phyloP scores from a whole-genome alignment of 192 early-diverging fungal genomes.

The Coemansia sp. region DNA sequence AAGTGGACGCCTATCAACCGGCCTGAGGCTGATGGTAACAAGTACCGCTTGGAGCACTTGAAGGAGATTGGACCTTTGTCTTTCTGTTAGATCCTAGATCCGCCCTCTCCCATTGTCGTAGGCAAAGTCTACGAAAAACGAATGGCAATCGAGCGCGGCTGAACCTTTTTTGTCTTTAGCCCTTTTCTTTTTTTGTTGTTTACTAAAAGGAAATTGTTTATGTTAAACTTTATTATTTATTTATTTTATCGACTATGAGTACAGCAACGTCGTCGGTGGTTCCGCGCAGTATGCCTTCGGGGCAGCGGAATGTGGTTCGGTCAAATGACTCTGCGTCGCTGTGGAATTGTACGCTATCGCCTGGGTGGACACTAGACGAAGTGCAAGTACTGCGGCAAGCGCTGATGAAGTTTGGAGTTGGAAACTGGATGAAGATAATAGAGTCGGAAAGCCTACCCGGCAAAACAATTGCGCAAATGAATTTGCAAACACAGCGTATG shows the following conservation, averaged over 20 bases:
- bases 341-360: slow-evolving; percentile 94
- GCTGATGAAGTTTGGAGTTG: slow-evolving; percentile 87
- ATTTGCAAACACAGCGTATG: slow-evolving; percentile 92
- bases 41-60: slow-evolving; percentile 59
- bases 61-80: slow-evolving; percentile 16
- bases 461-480: slow-evolving; percentile 98
- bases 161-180: not conserved
- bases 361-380: slow-evolving; percentile 89
- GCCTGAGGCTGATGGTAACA: slow-evolving; percentile 64
- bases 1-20: slow-evolving; percentile 83
- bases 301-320: slow-evolving; percentile 87
- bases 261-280: slow-evolving; percentile 44
- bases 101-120: not conserved
- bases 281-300: slow-evolving; percentile 88
- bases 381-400: slow-evolving; percentile 82
- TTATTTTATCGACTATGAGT: slow-evolving; percentile 13
- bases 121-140: not conserved
- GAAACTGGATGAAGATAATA: slow-evolving; percentile 97
- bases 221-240: slow-evolving; percentile 1
- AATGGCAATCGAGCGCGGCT: not conserved
- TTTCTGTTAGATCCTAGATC: not conserved
- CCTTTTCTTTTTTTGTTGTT: slow-evolving; percentile 5
- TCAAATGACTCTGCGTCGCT: slow-evolving; percentile 94
- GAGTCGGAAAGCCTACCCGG: slow-evolving; percentile 86
- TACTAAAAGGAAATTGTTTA: slow-evolving; percentile 19